These are phyloP conservation scores for Gyrodon tennesseensis DNA, from an alignment of 1,284 basidiomycete species.

Conservation along the genomic window DNA sequence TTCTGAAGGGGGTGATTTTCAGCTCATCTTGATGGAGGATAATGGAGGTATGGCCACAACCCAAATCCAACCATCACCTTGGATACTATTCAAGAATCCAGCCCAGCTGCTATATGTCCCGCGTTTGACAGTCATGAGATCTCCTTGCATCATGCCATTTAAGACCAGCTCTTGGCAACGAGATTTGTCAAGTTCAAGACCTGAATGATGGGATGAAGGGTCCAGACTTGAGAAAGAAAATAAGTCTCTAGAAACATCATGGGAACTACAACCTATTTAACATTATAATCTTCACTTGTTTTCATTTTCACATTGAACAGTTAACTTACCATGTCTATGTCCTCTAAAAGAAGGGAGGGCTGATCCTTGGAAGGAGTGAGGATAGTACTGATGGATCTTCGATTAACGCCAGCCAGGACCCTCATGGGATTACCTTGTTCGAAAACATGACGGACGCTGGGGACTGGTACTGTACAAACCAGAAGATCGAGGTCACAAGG, in stretches of 20 bases:
- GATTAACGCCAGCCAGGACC: conserved; percentile 7
- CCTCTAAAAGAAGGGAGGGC: background rate
- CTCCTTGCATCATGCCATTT: background rate
- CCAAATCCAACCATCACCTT: too few species aligned
- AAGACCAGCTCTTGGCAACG: background rate
- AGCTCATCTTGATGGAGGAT: too few species aligned
- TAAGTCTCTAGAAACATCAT: background rate
- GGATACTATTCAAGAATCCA: too few species aligned
- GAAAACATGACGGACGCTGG: background rate
- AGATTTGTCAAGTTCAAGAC: background rate
- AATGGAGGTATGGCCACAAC: too few species aligned
- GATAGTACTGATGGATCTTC: background rate
- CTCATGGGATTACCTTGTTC: background rate
- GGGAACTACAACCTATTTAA: background rate
- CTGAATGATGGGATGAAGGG: background rate
- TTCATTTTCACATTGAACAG: too few species aligned
- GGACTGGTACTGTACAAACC: background rate
- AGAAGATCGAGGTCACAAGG: background rate
- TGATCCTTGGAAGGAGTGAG: background rate
- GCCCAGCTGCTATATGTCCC: too few species aligned
- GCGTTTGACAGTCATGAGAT: background rate
- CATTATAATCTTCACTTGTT: background rate
- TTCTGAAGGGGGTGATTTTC: too few species aligned
- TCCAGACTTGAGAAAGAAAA: background rate
- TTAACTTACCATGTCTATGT: background rate